These are phyloP conservation scores for Chamaecrista fasciculata DNA, from an alignment of 306 rosid genomes.

Conservation along the genomic window DNA sequence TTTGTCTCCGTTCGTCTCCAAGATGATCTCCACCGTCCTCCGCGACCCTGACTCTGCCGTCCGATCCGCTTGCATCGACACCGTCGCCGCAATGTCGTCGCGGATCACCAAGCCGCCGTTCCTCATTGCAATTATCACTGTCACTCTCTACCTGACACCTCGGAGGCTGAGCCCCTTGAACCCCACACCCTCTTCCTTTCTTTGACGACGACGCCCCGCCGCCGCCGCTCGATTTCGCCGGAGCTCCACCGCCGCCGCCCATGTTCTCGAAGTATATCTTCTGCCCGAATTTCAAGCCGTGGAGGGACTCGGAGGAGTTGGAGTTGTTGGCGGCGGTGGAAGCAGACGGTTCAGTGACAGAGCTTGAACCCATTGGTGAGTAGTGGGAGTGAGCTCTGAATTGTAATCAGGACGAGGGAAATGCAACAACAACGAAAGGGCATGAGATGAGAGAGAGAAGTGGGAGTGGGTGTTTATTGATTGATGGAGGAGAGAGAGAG, in stretches of 20 bases:
- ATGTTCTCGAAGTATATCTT: slow-evolving; percentile 81
- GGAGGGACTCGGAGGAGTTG: slow-evolving; percentile 49
- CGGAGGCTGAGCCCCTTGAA: slow-evolving; percentile 58
- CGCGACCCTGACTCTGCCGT: too few relatives aligned
- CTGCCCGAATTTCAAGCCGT: slow-evolving; percentile 70
- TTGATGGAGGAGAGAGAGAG: slow-evolving; percentile 22
- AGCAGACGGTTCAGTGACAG: slow-evolving; percentile 52
- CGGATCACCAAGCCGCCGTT: too few relatives aligned
- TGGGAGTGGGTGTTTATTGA: slow-evolving; percentile 37
- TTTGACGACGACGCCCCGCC: too few relatives aligned
- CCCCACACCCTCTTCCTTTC: slow-evolving; percentile 43
- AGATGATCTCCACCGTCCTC: too few relatives aligned
- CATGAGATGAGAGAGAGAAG: background rate
- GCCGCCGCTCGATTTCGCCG: slow-evolving; percentile 39
- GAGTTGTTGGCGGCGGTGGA: slow-evolving; percentile 47
- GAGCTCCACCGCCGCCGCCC: slow-evolving; percentile 39
- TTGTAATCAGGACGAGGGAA: background rate
- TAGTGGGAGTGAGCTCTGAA: background rate
- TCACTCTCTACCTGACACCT: slow-evolving; percentile 97
- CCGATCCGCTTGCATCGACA: too few relatives aligned
- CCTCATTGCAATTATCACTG: too few relatives aligned
- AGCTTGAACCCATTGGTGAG: slow-evolving; percentile 52
- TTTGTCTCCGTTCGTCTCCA: too few relatives aligned
- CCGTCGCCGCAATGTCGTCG: too few relatives aligned
- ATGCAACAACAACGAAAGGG: too few relatives aligned